Evolutionary conservation across 2,329 filamentous ascomycete genomes (phyloP), one percentile per base, ranked within the genome.

Genomic region (Fonsecaea erecta): DNA sequence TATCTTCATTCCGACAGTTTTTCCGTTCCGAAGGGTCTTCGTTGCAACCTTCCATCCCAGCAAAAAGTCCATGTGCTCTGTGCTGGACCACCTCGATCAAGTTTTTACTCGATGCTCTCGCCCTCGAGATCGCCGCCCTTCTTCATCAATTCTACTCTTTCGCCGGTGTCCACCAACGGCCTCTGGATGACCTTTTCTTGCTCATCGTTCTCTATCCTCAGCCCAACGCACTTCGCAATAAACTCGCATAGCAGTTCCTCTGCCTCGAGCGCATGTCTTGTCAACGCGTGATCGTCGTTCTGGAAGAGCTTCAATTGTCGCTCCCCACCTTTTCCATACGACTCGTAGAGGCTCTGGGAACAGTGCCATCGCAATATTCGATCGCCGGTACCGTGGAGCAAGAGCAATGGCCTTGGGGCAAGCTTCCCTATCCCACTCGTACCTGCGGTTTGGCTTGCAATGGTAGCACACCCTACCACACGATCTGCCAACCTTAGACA

Each of bases 261-360:
- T 1, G 75, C 79, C 63, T 74, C 67, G 34, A 68, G 61, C 46
- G 76, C 75, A 65, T 79, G 77, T 30, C 61, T 57, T n/a, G 73
- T 78, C 57, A 81, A 70, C 12, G 77, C 76, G 72, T 82, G 79
- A 68, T 80, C 76, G 64, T 81, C 79, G 0, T 74, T 74, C 5
- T 77, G 73, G 68, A 80, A 81, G 1, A 81, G 65, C 64, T 77
- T 74, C 67, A 80, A 51, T 65, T 73, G 70, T 35, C 76, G 68
- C 16, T 74, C 63, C 1, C 75, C 77, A n/a, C 68, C 64, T 1
- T 55, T 58, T 0, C 77, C 76, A 71, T 81, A 81, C 68, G 71
- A 68, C 16, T 71, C 68, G 65, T 75, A 79, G 64, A 81, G 62
- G 56, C 72, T 69, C 68, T 77, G 70, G 35, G 75, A 77, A 64